Conservation (phyloP, 2,329 filamentous ascomycete species). For the Ophiocordyceps sinensis region DNA sequence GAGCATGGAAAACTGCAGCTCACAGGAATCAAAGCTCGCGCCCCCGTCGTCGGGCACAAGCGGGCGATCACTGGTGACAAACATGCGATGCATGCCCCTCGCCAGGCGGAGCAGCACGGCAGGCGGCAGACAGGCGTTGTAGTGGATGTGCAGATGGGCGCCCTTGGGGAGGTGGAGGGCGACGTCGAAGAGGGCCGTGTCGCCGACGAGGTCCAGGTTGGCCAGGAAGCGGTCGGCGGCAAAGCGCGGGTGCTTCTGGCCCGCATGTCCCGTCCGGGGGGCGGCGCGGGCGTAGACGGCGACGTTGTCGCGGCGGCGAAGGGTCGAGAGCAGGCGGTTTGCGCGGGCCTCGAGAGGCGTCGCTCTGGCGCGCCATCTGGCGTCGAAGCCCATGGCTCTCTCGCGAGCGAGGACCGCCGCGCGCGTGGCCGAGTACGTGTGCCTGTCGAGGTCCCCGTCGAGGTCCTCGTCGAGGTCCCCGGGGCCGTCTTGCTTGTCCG, state of each 20-base stretch:
- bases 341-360: constrained; percentile 20
- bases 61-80: constrained; percentile 44
- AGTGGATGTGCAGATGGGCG: constrained; percentile 60
- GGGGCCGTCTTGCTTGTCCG: not conserved
- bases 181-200: constrained; percentile 42
- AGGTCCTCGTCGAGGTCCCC: not conserved
- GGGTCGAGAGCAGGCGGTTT: constrained; percentile 22
- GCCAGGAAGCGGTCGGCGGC: constrained; percentile 43
- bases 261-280: constrained; percentile 20
- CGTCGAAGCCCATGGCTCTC: constrained; percentile 24
- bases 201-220: constrained; percentile 36
- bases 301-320: constrained; percentile 21
- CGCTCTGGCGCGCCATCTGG: constrained; percentile 16
- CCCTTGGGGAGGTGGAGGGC: constrained; percentile 53
- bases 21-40: constrained; percentile 34
- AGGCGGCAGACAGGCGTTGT: constrained; percentile 58
- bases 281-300: constrained; percentile 19
- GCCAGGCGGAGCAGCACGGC: constrained; percentile 40
- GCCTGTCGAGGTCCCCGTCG: constrained; percentile 4
- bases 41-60: constrained; percentile 25
- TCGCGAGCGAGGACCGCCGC: constrained; percentile 17
- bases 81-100: constrained; percentile 49
- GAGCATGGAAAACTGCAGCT: constrained; percentile 47
- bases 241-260: constrained; percentile 30
- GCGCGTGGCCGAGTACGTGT: constrained; percentile 17